phyloP scores from a whole-genome alignment of 2,329 filamentous ascomycete genomes.

The Penicillium sp. region DNA sequence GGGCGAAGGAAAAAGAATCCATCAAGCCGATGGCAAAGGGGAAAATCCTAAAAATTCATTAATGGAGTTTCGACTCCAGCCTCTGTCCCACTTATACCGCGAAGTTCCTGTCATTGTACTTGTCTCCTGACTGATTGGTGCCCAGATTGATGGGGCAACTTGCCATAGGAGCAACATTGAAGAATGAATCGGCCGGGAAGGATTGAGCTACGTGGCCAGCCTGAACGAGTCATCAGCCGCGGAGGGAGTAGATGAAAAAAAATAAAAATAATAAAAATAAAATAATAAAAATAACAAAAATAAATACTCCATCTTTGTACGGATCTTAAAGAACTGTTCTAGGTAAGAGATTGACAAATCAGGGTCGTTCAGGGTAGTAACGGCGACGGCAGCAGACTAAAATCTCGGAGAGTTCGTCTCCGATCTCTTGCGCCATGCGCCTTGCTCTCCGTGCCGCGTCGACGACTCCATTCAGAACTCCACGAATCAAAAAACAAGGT shows the following conservation, averaged over 20 bases:
- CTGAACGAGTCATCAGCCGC: neutral
- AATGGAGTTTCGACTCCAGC: constrained; percentile 8
- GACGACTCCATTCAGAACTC: neutral
- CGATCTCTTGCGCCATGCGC: constrained; percentile 6
- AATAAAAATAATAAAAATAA: neutral
- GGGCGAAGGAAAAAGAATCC: constrained; percentile 2
- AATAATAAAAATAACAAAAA: neutral
- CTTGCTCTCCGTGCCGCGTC: neutral
- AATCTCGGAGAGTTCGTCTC: constrained; percentile 5
- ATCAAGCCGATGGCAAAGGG: neutral
- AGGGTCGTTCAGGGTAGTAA: constrained; percentile 19
- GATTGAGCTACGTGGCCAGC: neutral
- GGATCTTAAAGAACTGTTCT: neutral
- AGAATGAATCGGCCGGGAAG: neutral
- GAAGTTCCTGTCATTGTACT: constrained; percentile 3
- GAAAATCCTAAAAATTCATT: neutral
- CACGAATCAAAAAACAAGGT: constrained; percentile 10
- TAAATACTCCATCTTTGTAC: neutral
- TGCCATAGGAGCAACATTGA: neutral
- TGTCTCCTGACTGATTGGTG: constrained; percentile 3
- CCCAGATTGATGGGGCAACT: neutral
- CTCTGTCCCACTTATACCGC: constrained; percentile 9
- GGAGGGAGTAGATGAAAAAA: neutral
- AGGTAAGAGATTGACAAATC: constrained; percentile 6
- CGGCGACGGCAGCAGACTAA: constrained; percentile 9